Base-by-base conservation (phyloP, 139 green algal species). In the Volvox reticuliferus region DNA sequence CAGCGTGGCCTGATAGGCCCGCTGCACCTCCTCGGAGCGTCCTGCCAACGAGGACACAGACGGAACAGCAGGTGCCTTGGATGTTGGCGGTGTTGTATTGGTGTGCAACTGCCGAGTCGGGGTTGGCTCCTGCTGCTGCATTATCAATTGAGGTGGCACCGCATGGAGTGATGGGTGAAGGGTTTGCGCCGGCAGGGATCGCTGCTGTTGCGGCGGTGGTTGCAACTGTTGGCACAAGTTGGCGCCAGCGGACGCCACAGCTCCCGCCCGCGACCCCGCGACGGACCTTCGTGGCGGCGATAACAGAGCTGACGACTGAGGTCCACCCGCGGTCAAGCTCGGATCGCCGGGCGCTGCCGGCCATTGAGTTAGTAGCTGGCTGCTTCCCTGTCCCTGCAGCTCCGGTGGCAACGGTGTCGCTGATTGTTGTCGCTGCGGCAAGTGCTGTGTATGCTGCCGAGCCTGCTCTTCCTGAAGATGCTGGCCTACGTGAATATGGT, bases 11-110 rank as follows among this genome's bases (percentile, higher is more conserved):
- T 84, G 78, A 44, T 84, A 84, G 0, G 78, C 78, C 20, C 78
- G 78, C 78, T 68, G 78, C 37, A 84, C 78, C 78, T 84, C 78
- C 36, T 84, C 78, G 32, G 75, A 81, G 13, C 50, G 75, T 26
- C 75, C 75, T 20, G 75, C 30, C 13, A 35, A 21, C 12, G 32
- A 33, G 1, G 75, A 24, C 75, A 55, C 17, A 3, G 75, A 33
- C 17, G 33, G 33, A 55, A 55, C 14, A 1, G 75, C 17, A 0
- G 75, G 75, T 79, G 21, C 9, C 28, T 2, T 30, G 35, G 21
- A 1, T 79, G 71, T 30, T 79, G 21, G 26, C 14, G 71, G 17
- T 35, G 71, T 20, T 79, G 16, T 20, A 36, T n/a, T n/a, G n/a
- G n/a, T n/a, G n/a, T n/a, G n/a, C n/a, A n/a, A n/a, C n/a, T n/a